phyloP scores from a whole-genome alignment of 208 protist genomes.

The Crithidia acanthocephali region DNA sequence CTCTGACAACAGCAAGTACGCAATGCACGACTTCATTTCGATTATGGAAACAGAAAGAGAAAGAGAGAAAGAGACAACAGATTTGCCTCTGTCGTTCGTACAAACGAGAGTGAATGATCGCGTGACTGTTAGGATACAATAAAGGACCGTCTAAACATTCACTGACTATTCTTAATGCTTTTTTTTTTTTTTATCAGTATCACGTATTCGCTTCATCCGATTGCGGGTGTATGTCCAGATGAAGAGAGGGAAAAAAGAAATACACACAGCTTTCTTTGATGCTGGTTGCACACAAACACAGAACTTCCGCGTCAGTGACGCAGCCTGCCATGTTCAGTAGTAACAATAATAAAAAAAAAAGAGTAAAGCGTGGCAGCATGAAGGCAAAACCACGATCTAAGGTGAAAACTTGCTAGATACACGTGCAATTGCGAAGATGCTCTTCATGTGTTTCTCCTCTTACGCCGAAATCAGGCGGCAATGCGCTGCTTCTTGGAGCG shows the following conservation, averaged over 20 bases:
- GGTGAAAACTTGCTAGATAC: too few relatives aligned
- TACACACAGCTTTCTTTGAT: not conserved
- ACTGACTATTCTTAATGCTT: not conserved
- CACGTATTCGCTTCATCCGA: not conserved
- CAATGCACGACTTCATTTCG: too few relatives aligned
- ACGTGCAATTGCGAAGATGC: too few relatives aligned
- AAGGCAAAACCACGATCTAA: too few relatives aligned
- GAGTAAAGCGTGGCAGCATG: not conserved
- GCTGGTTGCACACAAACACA: not conserved
- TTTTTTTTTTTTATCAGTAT: not conserved
- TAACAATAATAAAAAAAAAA: constrained; percentile 17
- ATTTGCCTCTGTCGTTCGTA: too few relatives aligned
- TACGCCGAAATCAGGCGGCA: too few relatives aligned
- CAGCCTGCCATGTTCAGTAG: not conserved
- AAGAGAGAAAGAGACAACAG: not conserved
- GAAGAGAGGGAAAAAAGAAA: not conserved
- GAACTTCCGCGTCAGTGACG: not conserved
- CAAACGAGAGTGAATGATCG: not conserved
- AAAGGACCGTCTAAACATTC: not conserved
- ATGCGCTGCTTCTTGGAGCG: too few relatives aligned
- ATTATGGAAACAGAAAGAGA: not conserved
- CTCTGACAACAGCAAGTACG: too few relatives aligned
- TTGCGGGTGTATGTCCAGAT: not conserved
- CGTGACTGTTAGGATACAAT: not conserved
- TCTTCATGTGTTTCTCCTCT: too few relatives aligned